Evolutionary conservation across 345 rosid genomes (phyloP), one percentile per base, ranked within the genome.

Genomic region (Aquilaria malaccensis): DNA sequence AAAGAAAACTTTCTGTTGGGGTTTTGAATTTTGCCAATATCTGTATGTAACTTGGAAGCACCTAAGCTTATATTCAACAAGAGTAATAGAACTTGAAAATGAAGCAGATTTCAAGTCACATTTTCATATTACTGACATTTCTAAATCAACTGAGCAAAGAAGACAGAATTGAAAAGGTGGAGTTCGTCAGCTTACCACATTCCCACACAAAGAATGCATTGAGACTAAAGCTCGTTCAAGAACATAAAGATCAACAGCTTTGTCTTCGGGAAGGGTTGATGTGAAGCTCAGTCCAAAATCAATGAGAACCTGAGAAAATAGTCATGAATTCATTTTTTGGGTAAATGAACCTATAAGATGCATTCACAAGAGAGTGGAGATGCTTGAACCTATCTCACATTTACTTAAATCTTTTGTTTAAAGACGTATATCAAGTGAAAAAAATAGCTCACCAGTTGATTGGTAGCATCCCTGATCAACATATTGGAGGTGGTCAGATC

Each of bases 201-300:
- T 83, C 67, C 98, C 97, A 50, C 99, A 95, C 9, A 91, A 82
- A 48, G 98, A 95, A 76, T 91, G 99, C 98, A 91, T 82, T 0
- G 96, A 86, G 61, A 95, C 79, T 67, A 91, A 79, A 4, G 96
- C 98, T 79, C 99, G 77, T 75, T 95, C 97, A 11, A 95, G 96
- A 7, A 91, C 98, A 70, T 95, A 95, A 56, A 95, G 74, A 70
- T 91, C 98, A 60, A 95, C 97, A 61, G 96, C 95, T 74, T 86
- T 95, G 72, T 95, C 96, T 73, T 95, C 97, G 3, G 96, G 98
- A 61, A 95, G 86, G 0, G 91, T 82, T 50, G 95, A 91, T 59
- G 94, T 91, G 76, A 85, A 85, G 80, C 98, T 91, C 77, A 93
- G 81, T 15, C 98, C 98, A 66, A 89, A 93, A 78, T 93, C 97